Evolutionary conservation across 257 asterid genomes (phyloP).

Genomic region (Plectranthus barbatus): DNA sequence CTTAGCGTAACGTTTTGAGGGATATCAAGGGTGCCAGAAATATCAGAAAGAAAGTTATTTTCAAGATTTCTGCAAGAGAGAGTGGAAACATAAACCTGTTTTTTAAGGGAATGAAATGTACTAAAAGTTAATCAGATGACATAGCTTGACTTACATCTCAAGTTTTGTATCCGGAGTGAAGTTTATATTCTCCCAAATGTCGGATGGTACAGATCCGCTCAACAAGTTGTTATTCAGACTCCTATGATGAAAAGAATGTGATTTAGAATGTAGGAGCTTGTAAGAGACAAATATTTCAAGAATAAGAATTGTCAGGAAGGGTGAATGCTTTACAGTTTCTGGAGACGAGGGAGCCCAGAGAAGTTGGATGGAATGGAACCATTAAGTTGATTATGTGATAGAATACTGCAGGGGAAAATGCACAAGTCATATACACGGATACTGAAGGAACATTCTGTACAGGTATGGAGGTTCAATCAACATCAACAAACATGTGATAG

Average conservation of each 20-base stretch:
- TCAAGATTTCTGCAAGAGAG: slow-evolving; percentile 41
- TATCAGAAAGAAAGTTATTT: slow-evolving; percentile 37
- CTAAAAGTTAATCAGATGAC: background rate
- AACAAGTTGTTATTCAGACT: slow-evolving; percentile 28
- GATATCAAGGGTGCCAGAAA: slow-evolving; percentile 30
- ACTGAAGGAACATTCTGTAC: background rate
- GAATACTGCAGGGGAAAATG: slow-evolving; percentile 24
- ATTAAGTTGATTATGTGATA: slow-evolving; percentile 37
- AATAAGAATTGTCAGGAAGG: background rate
- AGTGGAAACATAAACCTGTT: background rate
- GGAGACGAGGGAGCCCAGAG: slow-evolving; percentile 40
- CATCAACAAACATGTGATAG: background rate
- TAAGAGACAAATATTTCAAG: background rate
- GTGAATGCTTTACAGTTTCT: slow-evolving; percentile 29
- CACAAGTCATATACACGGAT: background rate
- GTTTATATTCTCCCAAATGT: slow-evolving; percentile 38
- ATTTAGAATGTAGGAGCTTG: background rate
- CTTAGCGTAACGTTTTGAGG: slow-evolving; percentile 40
- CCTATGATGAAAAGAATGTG: slow-evolving; percentile 15
- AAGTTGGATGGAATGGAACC: slow-evolving; percentile 48
- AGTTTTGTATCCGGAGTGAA: slow-evolving; percentile 32
- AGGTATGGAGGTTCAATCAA: background rate
- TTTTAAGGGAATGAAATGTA: background rate
- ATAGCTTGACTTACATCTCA: slow-evolving; percentile 32
- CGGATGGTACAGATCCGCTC: slow-evolving; percentile 49